Evolutionary conservation across 495 filamentous ascomycete species (phyloP), one percentile per base, ranked within the genome.

Genomic region (Aspergillus avenaceus): DNA sequence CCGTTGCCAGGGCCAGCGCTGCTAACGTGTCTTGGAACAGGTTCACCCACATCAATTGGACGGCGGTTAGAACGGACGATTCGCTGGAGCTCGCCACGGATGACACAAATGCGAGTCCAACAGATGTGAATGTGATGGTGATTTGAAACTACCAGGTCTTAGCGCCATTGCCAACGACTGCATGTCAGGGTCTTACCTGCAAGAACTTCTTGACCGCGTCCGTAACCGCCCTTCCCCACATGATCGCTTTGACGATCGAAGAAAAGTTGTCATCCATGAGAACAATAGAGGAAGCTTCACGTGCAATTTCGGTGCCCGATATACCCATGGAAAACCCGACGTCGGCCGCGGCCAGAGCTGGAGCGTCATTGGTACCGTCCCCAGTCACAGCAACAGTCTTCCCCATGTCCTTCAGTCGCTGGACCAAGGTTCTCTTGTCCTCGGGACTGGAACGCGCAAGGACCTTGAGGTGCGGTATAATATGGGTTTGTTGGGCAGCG

Each of bases 361-460:
- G 89, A 50, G 87, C 89, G 72, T 95, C 89, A 72, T 95, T 95
- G 66, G 92, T 89, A 81, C 89, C 89, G 60, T 95, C 90, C 79
- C 89, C 90, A 73, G 89, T 95, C 84, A 95, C 93, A 64, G 88
- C 89, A 72, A 89, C 87, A 45, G 91, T 82, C 72, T 88, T 86
- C 55, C 88, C 87, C 47, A 85, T 77, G 27, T 84, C 78, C 47
- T 84, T 80, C 9, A 89, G 74, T 9, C 83, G 81, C 51, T 84
- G 80, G 25, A 90, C 83, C 77, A 87, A 84, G 34, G 78, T 76
- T 0, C 77, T 78, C 69, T 87, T 87, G 11, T 84, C 86, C 55
- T 82, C 70, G 2, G 84, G 84, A 1, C 80, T 76, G 47, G 84
- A 86, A 40, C 84, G 79, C 19, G 83, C 84, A 32, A 86, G 77